Evolutionary conservation across 257 asterid genomes (phyloP).

Genomic region (Eucommia ulmoides): DNA sequence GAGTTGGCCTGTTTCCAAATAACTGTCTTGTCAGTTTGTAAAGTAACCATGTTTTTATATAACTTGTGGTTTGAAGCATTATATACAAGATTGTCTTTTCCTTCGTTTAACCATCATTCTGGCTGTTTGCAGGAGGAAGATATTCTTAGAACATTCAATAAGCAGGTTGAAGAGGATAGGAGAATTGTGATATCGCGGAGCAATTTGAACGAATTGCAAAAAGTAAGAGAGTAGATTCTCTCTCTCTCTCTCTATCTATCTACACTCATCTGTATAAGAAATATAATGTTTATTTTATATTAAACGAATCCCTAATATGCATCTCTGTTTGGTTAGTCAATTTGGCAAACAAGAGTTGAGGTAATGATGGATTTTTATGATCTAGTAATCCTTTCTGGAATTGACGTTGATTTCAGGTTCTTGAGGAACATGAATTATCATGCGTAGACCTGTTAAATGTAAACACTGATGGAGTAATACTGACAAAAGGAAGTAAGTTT

Average conservation of each 20-base stretch:
- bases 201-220: conserved; percentile 72
- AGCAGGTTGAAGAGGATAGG: conserved; percentile 92
- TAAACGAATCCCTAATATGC: too few species aligned
- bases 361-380: not conserved
- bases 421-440: conserved; percentile 65
- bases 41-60: too few species aligned
- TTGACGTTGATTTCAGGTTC: conserved; percentile 56
- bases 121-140: conserved; percentile 85
- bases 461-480: conserved; percentile 61
- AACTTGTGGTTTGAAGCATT: too few species aligned
- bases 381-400: conserved; percentile 5
- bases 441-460: conserved; percentile 74
- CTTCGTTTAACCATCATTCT: too few species aligned
- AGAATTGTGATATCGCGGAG: conserved; percentile 79
- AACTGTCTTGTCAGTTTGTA: too few species aligned
- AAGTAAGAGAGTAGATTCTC: conserved; percentile 31
- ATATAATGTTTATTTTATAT: too few species aligned
- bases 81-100: too few species aligned
- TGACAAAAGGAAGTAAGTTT: conserved; percentile 80
- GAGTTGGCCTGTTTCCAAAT: too few species aligned
- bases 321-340: not conserved
- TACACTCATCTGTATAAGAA: too few species aligned
- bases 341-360: not conserved
- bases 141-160: conserved; percentile 57
- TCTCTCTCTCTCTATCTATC: too few species aligned